Conservation (phyloP, 163 green algal genomes). For the Volvox carteri region DNA sequence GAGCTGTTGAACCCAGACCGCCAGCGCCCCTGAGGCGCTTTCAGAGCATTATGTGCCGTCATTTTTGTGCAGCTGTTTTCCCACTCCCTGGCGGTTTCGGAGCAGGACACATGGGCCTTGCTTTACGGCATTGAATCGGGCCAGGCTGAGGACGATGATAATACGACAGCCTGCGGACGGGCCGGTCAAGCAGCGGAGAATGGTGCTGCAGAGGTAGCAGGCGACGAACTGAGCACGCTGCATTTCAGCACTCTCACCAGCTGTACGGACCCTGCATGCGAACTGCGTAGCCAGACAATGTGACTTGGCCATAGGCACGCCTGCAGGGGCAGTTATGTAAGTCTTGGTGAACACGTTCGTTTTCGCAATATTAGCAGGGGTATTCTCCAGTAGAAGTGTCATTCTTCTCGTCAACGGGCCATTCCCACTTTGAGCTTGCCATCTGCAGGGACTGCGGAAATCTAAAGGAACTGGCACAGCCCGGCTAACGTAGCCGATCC, state of each 20-base stretch:
- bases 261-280: no score
- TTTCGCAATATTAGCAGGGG: no score
- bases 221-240: neutral
- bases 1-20: neutral
- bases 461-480: no score
- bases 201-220: neutral
- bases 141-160: conserved; percentile 20
- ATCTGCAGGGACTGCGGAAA: no score
- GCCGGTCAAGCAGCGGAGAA: neutral
- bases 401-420: neutral
- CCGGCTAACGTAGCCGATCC: no score
- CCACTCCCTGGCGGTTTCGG: conserved; percentile 49
- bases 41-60: conserved; percentile 57
- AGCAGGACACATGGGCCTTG: conserved; percentile 59
- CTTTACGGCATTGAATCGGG: neutral
- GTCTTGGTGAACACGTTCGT: no score
- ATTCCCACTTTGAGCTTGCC: no score
- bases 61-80: conserved; percentile 61
- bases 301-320: no score
- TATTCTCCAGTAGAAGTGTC: neutral
- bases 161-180: neutral
- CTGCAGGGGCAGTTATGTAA: no score
- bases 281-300: no score
- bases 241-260: no score
- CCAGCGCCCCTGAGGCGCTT: conserved; percentile 6